Percentiles rank a stretch among this genome's conserved stretches.
These are phyloP conservation scores for Sanguinoderma infundibulare DNA, from an alignment of 1,284 basidiomycete species.

Conservation along the genomic window DNA sequence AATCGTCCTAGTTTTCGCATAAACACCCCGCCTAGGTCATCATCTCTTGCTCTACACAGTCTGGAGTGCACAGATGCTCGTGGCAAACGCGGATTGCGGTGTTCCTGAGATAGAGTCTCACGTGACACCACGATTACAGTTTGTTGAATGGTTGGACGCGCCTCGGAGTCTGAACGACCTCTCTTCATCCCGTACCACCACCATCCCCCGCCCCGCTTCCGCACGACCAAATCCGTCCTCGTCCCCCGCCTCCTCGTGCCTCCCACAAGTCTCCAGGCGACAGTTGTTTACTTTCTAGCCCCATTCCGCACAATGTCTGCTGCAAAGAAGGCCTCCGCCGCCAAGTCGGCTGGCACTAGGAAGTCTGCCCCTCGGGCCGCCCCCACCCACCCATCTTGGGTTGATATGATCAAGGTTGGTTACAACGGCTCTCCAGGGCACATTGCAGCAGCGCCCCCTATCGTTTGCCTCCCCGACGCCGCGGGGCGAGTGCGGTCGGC, in stretches of 20 bases:
- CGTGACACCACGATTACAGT: slow-evolving; percentile 46
- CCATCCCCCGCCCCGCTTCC: slow-evolving; percentile 41
- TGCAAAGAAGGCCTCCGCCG: slow-evolving; percentile 41
- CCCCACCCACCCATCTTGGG: slow-evolving; percentile 70
- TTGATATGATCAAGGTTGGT: slow-evolving; percentile 80
- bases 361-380: slow-evolving; percentile 43
- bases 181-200: slow-evolving; percentile 56
- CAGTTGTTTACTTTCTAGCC: slow-evolving; percentile 34
- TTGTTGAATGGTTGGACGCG: slow-evolving; percentile 58
- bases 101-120: slow-evolving; percentile 37
- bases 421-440: slow-evolving; percentile 3
- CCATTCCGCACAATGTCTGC: slow-evolving; percentile 41
- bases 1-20: slow-evolving; percentile 9
- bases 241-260: slow-evolving; percentile 31
- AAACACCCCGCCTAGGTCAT: slow-evolving; percentile 9
- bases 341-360: slow-evolving; percentile 38
- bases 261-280: slow-evolving; percentile 25
- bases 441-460: background rate
- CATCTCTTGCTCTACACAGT: slow-evolving; percentile 9
- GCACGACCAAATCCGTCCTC: slow-evolving; percentile 24
- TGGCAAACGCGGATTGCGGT: slow-evolving; percentile 19
- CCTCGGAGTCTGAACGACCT: slow-evolving; percentile 60
- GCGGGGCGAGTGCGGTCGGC: slow-evolving; percentile 15
- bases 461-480: slow-evolving; percentile 1
- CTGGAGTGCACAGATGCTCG: slow-evolving; percentile 11